Conservation (phyloP, 805 yeast genomes). For the Cyberlindnera sargentensis region DNA sequence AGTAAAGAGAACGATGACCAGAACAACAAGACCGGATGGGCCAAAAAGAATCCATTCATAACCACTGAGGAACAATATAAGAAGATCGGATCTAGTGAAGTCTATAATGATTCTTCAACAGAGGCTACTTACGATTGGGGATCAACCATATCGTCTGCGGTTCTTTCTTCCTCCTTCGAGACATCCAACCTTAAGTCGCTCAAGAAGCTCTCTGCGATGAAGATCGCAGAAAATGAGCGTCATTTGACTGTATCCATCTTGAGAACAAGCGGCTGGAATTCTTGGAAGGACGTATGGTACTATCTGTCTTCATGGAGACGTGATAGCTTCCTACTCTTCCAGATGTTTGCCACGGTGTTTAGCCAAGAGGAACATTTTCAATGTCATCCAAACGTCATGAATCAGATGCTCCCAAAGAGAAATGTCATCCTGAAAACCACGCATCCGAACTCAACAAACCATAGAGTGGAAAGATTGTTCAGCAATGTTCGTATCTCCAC, state of each 20-base stretch:
- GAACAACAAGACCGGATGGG: no score
- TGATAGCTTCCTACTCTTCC: slow-evolving; percentile 26
- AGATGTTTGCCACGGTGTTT: slow-evolving; percentile 23
- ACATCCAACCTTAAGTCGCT: slow-evolving; percentile 13
- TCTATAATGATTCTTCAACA: slow-evolving; percentile 12
- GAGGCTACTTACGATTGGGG: slow-evolving; percentile 17
- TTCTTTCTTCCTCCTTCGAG: slow-evolving; percentile 5
- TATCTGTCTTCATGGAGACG: slow-evolving; percentile 21
- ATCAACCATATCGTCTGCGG: slow-evolving; percentile 6
- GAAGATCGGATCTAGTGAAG: slow-evolving; percentile 17
- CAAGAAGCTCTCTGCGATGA: slow-evolving; percentile 19
- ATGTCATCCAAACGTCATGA: slow-evolving; percentile 12
- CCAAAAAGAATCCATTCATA: neutral
- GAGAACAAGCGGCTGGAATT: slow-evolving; percentile 15
- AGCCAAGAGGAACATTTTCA: slow-evolving; percentile 8
- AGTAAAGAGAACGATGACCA: neutral
- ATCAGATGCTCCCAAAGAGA: slow-evolving; percentile 10
- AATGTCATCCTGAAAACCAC: slow-evolving; percentile 12
- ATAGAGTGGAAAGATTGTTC: slow-evolving; percentile 30
- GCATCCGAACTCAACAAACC: slow-evolving; percentile 19
- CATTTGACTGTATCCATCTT: slow-evolving; percentile 19
- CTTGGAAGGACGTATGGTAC: slow-evolving; percentile 30
- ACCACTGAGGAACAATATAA: slow-evolving; percentile 10
- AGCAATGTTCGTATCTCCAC: slow-evolving; percentile 18
- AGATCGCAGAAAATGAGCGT: slow-evolving; percentile 21